Evolutionary conservation across 1,139 yeast genomes (phyloP).

Genomic region (Debaryomyces singareniensis): DNA sequence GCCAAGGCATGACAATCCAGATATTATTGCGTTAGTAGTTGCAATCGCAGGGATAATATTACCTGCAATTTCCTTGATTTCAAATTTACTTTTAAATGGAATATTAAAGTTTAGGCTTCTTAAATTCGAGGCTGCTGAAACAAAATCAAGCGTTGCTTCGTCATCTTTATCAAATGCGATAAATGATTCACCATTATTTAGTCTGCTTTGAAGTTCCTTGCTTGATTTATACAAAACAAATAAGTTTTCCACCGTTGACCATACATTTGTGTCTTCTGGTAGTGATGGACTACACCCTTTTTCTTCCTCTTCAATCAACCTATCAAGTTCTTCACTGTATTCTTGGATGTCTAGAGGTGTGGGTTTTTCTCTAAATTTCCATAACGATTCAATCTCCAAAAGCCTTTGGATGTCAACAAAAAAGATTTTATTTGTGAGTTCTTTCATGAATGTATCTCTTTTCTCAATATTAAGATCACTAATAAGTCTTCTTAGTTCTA

Average conservation of each 20-base stretch:
- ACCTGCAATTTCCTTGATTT: constrained; percentile 91
- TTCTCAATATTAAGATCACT: constrained; percentile 17
- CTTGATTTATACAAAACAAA: constrained; percentile 52
- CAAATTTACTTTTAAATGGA: constrained; percentile 72
- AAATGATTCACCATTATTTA: constrained; percentile 35
- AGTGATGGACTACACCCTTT: constrained; percentile 15
- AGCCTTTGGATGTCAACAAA: constrained; percentile 70
- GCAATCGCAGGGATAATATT: constrained; percentile 98
- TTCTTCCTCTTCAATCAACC: constrained; percentile 8
- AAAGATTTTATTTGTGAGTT: constrained; percentile 52
- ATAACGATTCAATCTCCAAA: constrained; percentile 62
- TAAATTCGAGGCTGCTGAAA: constrained; percentile 80
- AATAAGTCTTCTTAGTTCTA: constrained; percentile 50
- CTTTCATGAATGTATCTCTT: constrained; percentile 19
- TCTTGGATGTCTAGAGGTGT: constrained; percentile 42
- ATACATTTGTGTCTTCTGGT: constrained; percentile 51
- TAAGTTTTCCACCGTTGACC: constrained; percentile 63
- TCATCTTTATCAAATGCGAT: constrained; percentile 92
- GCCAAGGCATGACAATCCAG: constrained; percentile 78
- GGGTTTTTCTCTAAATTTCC: constrained; percentile 72
- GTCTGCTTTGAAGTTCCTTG: constrained; percentile 44
- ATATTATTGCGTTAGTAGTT: constrained; percentile 91
- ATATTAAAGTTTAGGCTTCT: constrained; percentile 72
- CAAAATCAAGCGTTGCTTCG: constrained; percentile 82
- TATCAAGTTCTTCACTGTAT: constrained; percentile 12